phyloP scores from a whole-genome alignment of 1,284 basidiomycete genomes.

The Malassezia equina region DNA sequence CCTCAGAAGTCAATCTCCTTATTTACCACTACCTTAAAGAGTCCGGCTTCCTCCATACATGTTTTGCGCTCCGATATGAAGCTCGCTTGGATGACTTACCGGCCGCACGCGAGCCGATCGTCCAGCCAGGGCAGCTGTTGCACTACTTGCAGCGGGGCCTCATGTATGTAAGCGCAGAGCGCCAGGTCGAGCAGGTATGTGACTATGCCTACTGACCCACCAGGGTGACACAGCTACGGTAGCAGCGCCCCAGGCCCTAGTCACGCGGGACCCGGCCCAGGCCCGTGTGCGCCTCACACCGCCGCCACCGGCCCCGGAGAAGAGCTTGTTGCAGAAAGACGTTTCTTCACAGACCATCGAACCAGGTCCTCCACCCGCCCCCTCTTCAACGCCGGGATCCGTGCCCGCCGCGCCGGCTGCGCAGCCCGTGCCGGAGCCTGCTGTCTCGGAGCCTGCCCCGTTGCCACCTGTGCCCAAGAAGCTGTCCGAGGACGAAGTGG shows the following conservation, averaged over 20 bases:
- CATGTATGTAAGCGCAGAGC: conserved; percentile 41
- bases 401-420: background rate
- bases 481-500: background rate
- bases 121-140: conserved; percentile 42
- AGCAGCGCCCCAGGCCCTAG: background rate
- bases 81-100: conserved; percentile 41
- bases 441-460: background rate
- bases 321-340: background rate
- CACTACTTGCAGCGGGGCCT: conserved; percentile 41
- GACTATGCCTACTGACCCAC: background rate
- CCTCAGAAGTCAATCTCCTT: conserved; percentile 43
- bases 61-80: conserved; percentile 33
- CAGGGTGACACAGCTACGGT: background rate
- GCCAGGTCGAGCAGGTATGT: conserved; percentile 18
- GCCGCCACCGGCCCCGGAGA: background rate
- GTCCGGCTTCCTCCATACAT: conserved; percentile 22
- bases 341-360: conserved; percentile 1
- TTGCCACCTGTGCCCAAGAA: background rate
- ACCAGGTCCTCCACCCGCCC: background rate
- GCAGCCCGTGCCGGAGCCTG: background rate
- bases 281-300: background rate
- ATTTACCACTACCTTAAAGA: conserved; percentile 48
- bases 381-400: background rate
- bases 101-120: conserved; percentile 35
- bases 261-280: background rate